A percentile compares a stretch with the other conserved stretches of the same genome.
These are phyloP conservation scores for Capniomyces stellatus DNA, from an alignment of 371 early-diverging fungal species.

Conservation along the genomic window DNA sequence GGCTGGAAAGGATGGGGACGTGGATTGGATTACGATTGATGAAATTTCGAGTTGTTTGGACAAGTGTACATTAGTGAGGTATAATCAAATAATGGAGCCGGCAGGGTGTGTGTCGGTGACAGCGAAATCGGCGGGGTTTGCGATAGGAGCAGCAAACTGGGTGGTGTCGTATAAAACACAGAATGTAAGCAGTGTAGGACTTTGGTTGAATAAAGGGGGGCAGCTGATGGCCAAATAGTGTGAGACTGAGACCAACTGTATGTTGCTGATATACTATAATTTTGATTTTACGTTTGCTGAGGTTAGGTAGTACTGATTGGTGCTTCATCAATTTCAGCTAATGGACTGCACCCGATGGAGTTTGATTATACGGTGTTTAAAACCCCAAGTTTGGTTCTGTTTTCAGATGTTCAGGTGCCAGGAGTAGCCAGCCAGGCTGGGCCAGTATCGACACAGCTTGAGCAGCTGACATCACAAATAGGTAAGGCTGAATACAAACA, in stretches of 20 bases:
- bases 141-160: slow-evolving; percentile 58
- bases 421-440: not conserved
- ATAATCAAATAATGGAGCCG: slow-evolving; percentile 19
- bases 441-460: not conserved
- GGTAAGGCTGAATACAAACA: too few relatives aligned
- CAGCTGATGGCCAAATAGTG: not conserved
- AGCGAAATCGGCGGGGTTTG: slow-evolving; percentile 44
- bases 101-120: slow-evolving; percentile 26
- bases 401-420: slow-evolving; percentile 15
- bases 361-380: slow-evolving; percentile 39
- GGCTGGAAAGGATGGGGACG: not conserved
- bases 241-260: not conserved
- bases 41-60: slow-evolving; percentile 9
- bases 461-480: not conserved
- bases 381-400: slow-evolving; percentile 33
- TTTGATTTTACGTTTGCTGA: too few relatives aligned
- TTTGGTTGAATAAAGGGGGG: not conserved
- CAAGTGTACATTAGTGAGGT: slow-evolving; percentile 19
- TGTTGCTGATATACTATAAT: too few relatives aligned
- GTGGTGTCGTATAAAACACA: slow-evolving; percentile 37
- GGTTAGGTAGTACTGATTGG: slow-evolving; percentile 41
- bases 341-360: slow-evolving; percentile 44
- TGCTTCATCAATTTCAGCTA: slow-evolving; percentile 33
- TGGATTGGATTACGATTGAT: not conserved
- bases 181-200: slow-evolving; percentile 13